Base-by-base conservation (phyloP, 192 early-diverging fungal species). In the Backusella circina region DNA sequence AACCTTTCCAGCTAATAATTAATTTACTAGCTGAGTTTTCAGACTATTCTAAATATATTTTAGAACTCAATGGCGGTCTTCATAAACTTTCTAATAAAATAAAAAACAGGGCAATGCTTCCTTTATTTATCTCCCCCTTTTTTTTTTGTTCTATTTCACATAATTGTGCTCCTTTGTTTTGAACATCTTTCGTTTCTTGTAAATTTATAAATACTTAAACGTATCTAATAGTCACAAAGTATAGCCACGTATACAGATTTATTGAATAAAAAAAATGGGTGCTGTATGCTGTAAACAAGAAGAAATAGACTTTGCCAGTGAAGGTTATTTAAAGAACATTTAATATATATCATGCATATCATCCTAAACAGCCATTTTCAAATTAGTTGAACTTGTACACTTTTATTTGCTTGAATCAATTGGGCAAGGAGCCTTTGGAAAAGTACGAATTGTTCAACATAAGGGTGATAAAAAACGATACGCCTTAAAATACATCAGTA, bases 401-500 rank as follows among this genome's bases (percentile, higher is more conserved):
- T 98, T 98, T 80, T 89, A 94, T 65, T 88, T 98, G 39, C 83
- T 96, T 37, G 88, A 95, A 35, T 92, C 91, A 18, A 94, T 98
- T 35, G 97, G 97, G 8, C 94, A 95, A 71, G 97, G 97, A 7
- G 95, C 95, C 10, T 98, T 98, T 82, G 97, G 97, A 68, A 98
- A 91, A 88, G 93, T 96, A 67, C 93, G 95, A 23, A 93, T 98
- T 2, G 96, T 96, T 5, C 93, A 97, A 81, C 95, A 96, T 82
- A 95, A 91, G 75, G 83, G 84, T 13, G 90, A 91, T 1, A 90
- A 93, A 75, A 83, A 88, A 70, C 86, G 93, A 32, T 98, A 92
- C 66, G 96, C 96, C 18, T 89, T 98, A 37, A 98, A 98, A 83
- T 97, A 97, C 80, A 98, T 98, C 87, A 95, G 94, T 87, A 98